phyloP scores from a whole-genome alignment of 805 yeast species.

The Candida palmyrensis region DNA sequence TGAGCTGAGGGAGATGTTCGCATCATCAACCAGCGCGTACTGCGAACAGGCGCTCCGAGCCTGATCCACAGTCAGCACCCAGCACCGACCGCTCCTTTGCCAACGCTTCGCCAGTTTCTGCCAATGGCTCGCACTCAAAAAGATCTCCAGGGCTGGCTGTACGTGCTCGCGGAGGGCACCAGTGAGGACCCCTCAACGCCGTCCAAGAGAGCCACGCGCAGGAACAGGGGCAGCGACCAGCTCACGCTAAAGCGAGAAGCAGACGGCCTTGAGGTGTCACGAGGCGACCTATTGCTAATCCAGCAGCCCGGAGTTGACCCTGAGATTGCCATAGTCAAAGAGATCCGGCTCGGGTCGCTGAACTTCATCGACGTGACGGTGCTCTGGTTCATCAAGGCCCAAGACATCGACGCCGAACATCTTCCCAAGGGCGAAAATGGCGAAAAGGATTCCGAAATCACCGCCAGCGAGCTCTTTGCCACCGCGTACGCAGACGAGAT shows the following conservation, averaged over 20 bases:
- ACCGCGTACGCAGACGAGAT: constrained; percentile 47
- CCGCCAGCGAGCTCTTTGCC: constrained; percentile 47
- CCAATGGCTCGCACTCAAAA: constrained; percentile 14
- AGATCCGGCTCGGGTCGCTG: constrained; percentile 46
- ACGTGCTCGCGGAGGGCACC: constrained; percentile 11
- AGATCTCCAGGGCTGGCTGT: constrained; percentile 34
- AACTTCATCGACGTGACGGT: constrained; percentile 45
- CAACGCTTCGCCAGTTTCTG: no score
- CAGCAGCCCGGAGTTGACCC: constrained; percentile 23
- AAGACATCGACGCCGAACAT: constrained; percentile 30
- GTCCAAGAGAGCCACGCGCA: constrained; percentile 16
- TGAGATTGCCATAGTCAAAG: constrained; percentile 46
- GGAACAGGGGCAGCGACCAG: constrained; percentile 4
- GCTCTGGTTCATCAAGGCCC: constrained; percentile 39
- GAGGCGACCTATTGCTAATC: constrained; percentile 51
- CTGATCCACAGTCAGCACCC: no score
- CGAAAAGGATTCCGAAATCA: constrained; percentile 11
- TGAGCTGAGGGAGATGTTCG: no score
- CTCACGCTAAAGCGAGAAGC: constrained; percentile 33
- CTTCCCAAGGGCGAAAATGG: constrained; percentile 13
- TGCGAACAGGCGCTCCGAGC: no score
- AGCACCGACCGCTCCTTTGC: no score
- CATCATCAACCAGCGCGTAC: no score
- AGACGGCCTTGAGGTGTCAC: constrained; percentile 45
- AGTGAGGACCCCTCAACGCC: constrained; percentile 5